These are phyloP conservation scores for Boletus semigastroideus DNA, from an alignment of 1,284 basidiomycete species.

Conservation along the genomic window DNA sequence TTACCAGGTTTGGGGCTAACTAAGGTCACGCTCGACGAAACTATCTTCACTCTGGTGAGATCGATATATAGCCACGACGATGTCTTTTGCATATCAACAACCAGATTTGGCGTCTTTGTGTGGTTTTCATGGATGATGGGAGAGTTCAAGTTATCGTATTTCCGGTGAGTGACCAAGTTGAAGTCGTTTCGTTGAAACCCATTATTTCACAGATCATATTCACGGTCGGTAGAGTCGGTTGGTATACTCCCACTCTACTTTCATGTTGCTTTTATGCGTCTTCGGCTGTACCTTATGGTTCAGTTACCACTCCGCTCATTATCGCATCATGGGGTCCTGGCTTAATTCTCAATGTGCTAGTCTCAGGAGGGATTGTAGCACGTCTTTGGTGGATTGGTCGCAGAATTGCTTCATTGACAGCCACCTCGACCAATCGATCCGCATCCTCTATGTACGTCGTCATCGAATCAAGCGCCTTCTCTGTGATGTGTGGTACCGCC, in stretches of 20 bases:
- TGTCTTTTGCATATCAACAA: too few relatives aligned
- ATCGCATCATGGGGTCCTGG: not conserved
- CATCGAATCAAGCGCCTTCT: slow-evolving; percentile 1
- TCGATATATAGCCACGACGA: not conserved
- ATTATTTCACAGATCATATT: not conserved
- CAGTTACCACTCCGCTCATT: not conserved
- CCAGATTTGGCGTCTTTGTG: not conserved
- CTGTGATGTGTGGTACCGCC: too few relatives aligned
- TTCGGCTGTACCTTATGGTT: too few relatives aligned
- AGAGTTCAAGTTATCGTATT: not conserved
- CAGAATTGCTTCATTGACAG: not conserved
- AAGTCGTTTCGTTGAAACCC: not conserved
- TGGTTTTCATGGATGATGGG: slow-evolving; percentile 1
- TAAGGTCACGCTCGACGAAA: not conserved
- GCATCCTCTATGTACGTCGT: not conserved
- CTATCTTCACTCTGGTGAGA: not conserved
- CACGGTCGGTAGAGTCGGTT: not conserved
- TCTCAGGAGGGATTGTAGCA: not conserved
- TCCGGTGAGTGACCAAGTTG: not conserved
- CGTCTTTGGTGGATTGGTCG: slow-evolving; percentile 3
- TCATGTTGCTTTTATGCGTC: not conserved
- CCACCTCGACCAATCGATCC: not conserved
- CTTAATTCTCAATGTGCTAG: not conserved
- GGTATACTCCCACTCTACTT: not conserved
- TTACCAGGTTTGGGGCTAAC: not conserved